phyloP scores from a whole-genome alignment of 179 eudicot species.

The Silene coronaria region DNA sequence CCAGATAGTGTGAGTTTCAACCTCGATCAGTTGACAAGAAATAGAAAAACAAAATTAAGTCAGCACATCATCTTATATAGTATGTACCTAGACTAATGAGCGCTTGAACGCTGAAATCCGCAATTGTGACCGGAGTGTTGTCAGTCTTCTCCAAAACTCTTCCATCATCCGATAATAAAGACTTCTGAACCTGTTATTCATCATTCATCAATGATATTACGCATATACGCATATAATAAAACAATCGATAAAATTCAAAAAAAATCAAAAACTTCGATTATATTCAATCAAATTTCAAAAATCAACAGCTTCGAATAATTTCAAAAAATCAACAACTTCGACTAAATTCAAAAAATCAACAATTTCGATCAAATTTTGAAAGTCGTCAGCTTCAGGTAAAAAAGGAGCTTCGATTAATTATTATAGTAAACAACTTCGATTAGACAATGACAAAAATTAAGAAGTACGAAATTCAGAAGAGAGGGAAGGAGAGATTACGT shows the following conservation, averaged over 20 bases:
- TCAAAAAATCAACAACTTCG: not conserved
- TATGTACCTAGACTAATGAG: constrained; percentile 87
- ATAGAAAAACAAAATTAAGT: not conserved
- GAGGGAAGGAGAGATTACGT: constrained; percentile 35
- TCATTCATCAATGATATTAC: not conserved
- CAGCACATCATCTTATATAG: not conserved
- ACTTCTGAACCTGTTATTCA: constrained; percentile 53
- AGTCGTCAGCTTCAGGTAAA: not conserved
- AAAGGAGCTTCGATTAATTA: not conserved
- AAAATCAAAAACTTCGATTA: not conserved
- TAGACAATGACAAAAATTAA: not conserved
- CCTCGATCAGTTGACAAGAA: not conserved
- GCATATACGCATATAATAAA: not conserved
- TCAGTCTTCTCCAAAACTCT: constrained; percentile 67
- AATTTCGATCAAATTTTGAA: not conserved
- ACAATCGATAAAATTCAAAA: too few species aligned
- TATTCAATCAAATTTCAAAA: not conserved
- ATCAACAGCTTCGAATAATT: not conserved
- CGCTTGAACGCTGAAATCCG: constrained; percentile 95
- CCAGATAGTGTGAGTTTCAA: not conserved
- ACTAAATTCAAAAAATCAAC: not conserved
- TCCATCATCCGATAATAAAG: constrained; percentile 50
- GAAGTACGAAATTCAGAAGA: not conserved
- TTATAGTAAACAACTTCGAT: not conserved
- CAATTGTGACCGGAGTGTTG: constrained; percentile 73